Evolutionary conservation across 352 stramenopile species (phyloP).

Genomic region (Globisporangium megalacanthum): DNA sequence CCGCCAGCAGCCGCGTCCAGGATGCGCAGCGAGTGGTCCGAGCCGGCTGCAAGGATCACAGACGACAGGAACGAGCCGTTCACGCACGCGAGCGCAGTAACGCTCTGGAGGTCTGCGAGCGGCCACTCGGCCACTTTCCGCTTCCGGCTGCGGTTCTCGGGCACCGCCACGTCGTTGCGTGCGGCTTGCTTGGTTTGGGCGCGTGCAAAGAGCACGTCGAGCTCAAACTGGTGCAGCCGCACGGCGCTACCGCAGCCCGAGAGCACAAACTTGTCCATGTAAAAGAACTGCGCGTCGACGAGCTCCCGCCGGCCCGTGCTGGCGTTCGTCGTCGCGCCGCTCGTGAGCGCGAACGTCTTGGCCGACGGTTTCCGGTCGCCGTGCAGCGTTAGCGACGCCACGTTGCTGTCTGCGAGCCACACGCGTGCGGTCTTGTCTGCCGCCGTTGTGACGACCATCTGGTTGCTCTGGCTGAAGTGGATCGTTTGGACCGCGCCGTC

Average conservation of each 20-base stretch:
- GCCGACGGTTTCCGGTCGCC: slow-evolving; percentile 1
- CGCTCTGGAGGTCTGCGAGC: slow-evolving; percentile 55
- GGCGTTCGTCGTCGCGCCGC: neutral
- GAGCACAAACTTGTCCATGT: slow-evolving; percentile 86
- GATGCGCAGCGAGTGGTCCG: slow-evolving; percentile 69
- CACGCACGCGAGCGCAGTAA: slow-evolving; percentile 67
- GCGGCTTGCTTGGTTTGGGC: slow-evolving; percentile 28
- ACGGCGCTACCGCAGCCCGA: slow-evolving; percentile 57
- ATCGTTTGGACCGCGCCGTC: slow-evolving; percentile 57
- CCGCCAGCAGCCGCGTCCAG: slow-evolving; percentile 63
- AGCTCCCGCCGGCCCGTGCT: slow-evolving; percentile 37
- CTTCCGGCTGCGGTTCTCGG: slow-evolving; percentile 63
- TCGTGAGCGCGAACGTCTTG: slow-evolving; percentile 3
- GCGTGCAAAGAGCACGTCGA: slow-evolving; percentile 52
- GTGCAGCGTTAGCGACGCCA: slow-evolving; percentile 51
- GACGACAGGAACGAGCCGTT: slow-evolving; percentile 81
- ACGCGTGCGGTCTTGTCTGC: slow-evolving; percentile 64
- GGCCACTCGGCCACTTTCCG: slow-evolving; percentile 58
- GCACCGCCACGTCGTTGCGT: slow-evolving; percentile 30
- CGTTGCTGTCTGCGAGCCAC: slow-evolving; percentile 61
- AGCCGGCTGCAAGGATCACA: slow-evolving; percentile 63
- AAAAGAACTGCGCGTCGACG: slow-evolving; percentile 74
- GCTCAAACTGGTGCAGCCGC: slow-evolving; percentile 68
- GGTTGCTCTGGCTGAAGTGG: slow-evolving; percentile 74
- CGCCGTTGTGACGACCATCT: slow-evolving; percentile 61